phyloP scores from a whole-genome alignment of 2,329 filamentous ascomycete species.

The Cladosporium oxysporum region DNA sequence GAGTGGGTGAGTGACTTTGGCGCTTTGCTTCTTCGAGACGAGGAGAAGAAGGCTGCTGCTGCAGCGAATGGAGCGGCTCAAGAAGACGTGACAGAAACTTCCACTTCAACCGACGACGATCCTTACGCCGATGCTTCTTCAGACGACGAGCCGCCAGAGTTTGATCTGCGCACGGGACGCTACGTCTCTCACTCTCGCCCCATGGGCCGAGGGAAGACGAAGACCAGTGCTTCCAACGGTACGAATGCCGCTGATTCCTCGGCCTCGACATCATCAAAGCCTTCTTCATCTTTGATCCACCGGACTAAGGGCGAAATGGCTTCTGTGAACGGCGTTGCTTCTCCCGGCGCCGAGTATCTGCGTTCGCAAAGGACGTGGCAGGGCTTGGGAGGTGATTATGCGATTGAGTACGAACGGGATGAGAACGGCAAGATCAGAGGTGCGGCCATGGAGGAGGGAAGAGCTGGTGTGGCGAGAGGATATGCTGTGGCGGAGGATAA shows the following conservation, averaged over 20 bases:
- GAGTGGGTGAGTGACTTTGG: conserved; percentile 89
- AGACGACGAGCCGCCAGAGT: conserved; percentile 70
- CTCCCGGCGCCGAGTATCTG: conserved; percentile 86
- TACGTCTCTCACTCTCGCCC: conserved; percentile 79
- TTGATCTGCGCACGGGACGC: conserved; percentile 84
- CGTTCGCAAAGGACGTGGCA: conserved; percentile 84
- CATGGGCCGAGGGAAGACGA: conserved; percentile 49
- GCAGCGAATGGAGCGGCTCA: neutral
- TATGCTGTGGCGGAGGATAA: conserved; percentile 71
- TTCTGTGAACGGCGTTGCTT: conserved; percentile 80
- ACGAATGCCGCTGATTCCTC: conserved; percentile 22
- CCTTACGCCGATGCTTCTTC: conserved; percentile 52
- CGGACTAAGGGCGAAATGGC: conserved; percentile 71
- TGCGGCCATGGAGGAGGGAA: conserved; percentile 77
- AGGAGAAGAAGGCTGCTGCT: conserved; percentile 35
- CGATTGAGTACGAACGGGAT: conserved; percentile 60
- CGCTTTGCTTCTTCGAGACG: conserved; percentile 55
- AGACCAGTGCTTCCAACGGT: conserved; percentile 24
- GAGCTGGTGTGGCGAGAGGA: conserved; percentile 83
- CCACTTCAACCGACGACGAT: conserved; percentile 60
- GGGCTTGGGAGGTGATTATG: conserved; percentile 85
- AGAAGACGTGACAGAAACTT: conserved; percentile 44
- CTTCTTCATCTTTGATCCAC: conserved; percentile 60
- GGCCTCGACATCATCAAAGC: conserved; percentile 9
- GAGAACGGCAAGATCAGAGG: conserved; percentile 53